phyloP scores from a whole-genome alignment of 805 yeast genomes.

The Metschnikowia orientalis region DNA sequence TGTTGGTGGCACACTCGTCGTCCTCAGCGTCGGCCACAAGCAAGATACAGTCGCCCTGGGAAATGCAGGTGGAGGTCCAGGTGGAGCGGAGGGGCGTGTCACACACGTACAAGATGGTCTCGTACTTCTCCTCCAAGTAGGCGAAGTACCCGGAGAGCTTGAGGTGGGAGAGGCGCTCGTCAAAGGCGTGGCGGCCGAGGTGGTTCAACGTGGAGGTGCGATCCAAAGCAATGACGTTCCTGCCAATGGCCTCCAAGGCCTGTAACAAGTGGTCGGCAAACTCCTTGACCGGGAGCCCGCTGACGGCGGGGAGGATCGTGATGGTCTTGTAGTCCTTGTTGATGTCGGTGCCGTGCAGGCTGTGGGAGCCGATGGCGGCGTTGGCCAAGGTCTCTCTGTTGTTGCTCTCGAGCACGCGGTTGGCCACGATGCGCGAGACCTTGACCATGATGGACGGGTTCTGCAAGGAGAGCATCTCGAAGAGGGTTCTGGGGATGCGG shows the following conservation, averaged over 20 bases:
- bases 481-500: slow-evolving; percentile 83
- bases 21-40: slow-evolving; percentile 79
- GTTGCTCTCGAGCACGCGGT: slow-evolving; percentile 32
- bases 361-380: slow-evolving; percentile 9
- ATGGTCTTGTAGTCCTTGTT: slow-evolving; percentile 69
- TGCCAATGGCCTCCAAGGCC: slow-evolving; percentile 70
- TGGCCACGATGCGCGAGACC: slow-evolving; percentile 82
- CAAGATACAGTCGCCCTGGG: slow-evolving; percentile 93
- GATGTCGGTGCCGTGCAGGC: slow-evolving; percentile 17
- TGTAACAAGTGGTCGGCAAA: slow-evolving; percentile 70
- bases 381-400: slow-evolving; percentile 25
- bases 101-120: slow-evolving; percentile 84
- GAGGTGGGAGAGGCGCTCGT: slow-evolving; percentile 69
- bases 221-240: slow-evolving; percentile 72
- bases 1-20: slow-evolving; percentile 49
- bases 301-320: slow-evolving; percentile 73
- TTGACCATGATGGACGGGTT: slow-evolving; percentile 89
- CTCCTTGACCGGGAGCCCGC: slow-evolving; percentile 80
- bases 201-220: slow-evolving; percentile 76
- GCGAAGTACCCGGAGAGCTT: slow-evolving; percentile 87
- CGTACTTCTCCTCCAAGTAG: slow-evolving; percentile 82
- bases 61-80: slow-evolving; percentile 90
- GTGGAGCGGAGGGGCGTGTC: slow-evolving; percentile 78
- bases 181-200: slow-evolving; percentile 90
- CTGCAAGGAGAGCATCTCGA: slow-evolving; percentile 76